These are phyloP conservation scores for Puccinellia tenuiflora DNA, from an alignment of 176 grass and related monocot genomes.

Conservation along the genomic window DNA sequence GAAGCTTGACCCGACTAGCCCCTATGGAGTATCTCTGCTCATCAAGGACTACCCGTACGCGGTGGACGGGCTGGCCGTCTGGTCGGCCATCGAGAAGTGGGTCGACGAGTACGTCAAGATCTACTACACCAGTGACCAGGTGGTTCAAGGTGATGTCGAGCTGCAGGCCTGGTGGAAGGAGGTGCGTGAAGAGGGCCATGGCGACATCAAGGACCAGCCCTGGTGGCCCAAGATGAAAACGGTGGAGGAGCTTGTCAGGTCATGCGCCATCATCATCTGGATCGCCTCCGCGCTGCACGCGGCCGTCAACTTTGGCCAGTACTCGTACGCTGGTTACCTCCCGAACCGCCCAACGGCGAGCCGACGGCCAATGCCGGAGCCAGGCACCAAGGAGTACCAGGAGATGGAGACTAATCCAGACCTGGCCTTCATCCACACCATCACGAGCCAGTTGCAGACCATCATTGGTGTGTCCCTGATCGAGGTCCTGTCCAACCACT, in stretches of 20 bases:
- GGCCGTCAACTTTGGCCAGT: constrained; percentile 75
- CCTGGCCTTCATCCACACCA: background rate
- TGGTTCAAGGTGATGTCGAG: constrained; percentile 43
- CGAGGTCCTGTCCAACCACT: background rate
- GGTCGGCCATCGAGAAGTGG: background rate
- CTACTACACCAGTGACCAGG: constrained; percentile 55
- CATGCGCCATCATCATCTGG: constrained; percentile 63
- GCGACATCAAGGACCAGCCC: constrained; percentile 52
- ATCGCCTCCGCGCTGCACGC: constrained; percentile 63
- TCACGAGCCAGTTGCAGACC: background rate
- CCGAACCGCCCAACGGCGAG: constrained; percentile 64
- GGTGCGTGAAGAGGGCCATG: constrained; percentile 73
- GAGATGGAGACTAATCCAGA: background rate
- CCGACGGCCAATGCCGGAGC: constrained; percentile 57
- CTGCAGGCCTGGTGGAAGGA: constrained; percentile 84
- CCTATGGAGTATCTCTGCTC: background rate
- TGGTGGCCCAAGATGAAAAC: constrained; percentile 80
- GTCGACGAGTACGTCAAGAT: background rate
- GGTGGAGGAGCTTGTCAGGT: constrained; percentile 33
- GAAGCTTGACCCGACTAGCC: background rate
- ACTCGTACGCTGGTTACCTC: constrained; percentile 60
- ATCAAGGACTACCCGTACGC: constrained; percentile 21
- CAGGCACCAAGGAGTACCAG: constrained; percentile 22
- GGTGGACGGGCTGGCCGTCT: background rate
- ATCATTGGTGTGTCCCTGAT: background rate